Percentiles rank a stretch among this genome's conserved stretches.
Conservation (phyloP, 2,329 filamentous ascomycete genomes). For the Hypomyces perniciosus region DNA sequence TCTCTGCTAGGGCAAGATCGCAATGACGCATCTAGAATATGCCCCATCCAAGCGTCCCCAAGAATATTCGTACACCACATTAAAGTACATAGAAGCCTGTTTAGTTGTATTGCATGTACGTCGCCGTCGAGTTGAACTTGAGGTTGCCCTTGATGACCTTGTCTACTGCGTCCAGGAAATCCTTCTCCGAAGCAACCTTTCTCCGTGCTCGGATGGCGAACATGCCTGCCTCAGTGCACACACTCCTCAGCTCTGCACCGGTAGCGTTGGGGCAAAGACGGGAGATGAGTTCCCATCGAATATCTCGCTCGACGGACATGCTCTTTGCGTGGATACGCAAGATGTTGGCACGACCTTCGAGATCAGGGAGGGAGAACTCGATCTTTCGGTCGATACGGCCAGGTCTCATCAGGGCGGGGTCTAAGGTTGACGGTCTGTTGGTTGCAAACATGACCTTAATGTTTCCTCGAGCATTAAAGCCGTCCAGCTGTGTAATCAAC, state of each 20-base stretch:
- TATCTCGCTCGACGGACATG: slow-evolving; percentile 98
- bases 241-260: slow-evolving; percentile 89
- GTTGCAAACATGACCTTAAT: slow-evolving; percentile 99
- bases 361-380: slow-evolving; percentile 93
- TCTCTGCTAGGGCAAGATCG: slow-evolving; percentile 13
- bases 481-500: slow-evolving; percentile 92
- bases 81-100: slow-evolving; percentile 20
- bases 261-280: slow-evolving; percentile 95
- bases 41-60: slow-evolving; percentile 16
- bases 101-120: slow-evolving; percentile 99
- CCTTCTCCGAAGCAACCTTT: slow-evolving; percentile 98
- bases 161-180: slow-evolving; percentile 95
- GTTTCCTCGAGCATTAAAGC: slow-evolving; percentile 93
- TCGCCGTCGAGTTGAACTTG: slow-evolving; percentile 98
- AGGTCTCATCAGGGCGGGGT: slow-evolving; percentile 94
- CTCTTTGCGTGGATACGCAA: slow-evolving; percentile 98
- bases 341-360: slow-evolving; percentile 96
- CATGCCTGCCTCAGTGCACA: slow-evolving; percentile 98
- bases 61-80: slow-evolving; percentile 30
- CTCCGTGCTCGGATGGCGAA: slow-evolving; percentile 90
- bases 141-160: slow-evolving; percentile 99
- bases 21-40: slow-evolving; percentile 20
- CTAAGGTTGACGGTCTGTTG: slow-evolving; percentile 89
- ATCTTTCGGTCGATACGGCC: slow-evolving; percentile 98
- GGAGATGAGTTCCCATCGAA: slow-evolving; percentile 97